These are phyloP conservation scores for Juglanconis oblonga DNA, from an alignment of 2,329 filamentous ascomycete genomes.

Conservation along the genomic window DNA sequence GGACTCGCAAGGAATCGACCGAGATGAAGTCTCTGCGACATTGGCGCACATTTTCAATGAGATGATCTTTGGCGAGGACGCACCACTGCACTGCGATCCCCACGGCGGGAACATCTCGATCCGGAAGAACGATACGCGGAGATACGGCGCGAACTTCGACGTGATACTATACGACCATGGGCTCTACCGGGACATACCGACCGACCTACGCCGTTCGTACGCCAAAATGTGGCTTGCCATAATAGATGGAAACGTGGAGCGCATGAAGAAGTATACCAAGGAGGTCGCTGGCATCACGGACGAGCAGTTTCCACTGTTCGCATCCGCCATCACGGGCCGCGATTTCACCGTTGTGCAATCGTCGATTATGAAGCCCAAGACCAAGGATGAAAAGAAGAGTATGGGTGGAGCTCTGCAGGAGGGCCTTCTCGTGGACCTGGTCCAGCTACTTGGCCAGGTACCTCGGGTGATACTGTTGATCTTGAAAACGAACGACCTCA, in stretches of 20 bases:
- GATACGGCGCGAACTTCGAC: slow-evolving; percentile 75
- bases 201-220: slow-evolving; percentile 75
- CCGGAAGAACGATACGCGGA: slow-evolving; percentile 64
- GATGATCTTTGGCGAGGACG: slow-evolving; percentile 93
- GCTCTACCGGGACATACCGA: slow-evolving; percentile 88
- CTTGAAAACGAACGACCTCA: slow-evolving; percentile 96
- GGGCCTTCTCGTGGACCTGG: slow-evolving; percentile 82
- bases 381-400: slow-evolving; percentile 75
- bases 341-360: slow-evolving; percentile 77
- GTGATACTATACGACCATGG: slow-evolving; percentile 96
- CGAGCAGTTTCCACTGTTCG: slow-evolving; percentile 90
- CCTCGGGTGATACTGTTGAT: slow-evolving; percentile 92
- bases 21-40: slow-evolving; percentile 91
- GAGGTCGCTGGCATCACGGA: slow-evolving; percentile 88
- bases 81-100: slow-evolving; percentile 92
- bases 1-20: slow-evolving; percentile 81
- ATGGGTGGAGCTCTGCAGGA: slow-evolving; percentile 83
- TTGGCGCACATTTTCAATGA: slow-evolving; percentile 95
- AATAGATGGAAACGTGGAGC: slow-evolving; percentile 78
- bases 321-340: slow-evolving; percentile 90
- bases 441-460: slow-evolving; percentile 83
- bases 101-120: slow-evolving; percentile 96
- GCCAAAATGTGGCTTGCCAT: slow-evolving; percentile 98
- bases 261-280: slow-evolving; percentile 84
- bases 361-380: slow-evolving; percentile 57